Evolutionary conservation across 306 rosid genomes (phyloP), one percentile per base, ranked within the genome.

Genomic region (Fagus crenata): DNA sequence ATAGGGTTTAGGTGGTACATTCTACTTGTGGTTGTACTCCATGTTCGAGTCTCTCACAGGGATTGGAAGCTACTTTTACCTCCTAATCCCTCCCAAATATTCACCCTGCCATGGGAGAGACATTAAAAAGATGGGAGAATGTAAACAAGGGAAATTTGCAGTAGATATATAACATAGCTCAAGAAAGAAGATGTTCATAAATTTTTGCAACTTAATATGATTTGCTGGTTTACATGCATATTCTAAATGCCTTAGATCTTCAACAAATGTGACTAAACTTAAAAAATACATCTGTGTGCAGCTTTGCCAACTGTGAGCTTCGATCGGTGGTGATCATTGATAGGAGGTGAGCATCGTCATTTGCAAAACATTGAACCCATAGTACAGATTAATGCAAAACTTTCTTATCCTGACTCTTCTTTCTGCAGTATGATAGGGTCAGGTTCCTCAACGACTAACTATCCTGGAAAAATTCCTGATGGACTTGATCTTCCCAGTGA

Each of bases 271-370:
- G 35, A 37, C 72, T 69, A 78, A 80, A 68, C 76, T 35, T 6
- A 78, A 22, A 49, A 43, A 14, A 32, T 65, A 69, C n/a, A 35
- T 73, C 5, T 40, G 11, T 59, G 22, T 80, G 87, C 97, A 94
- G 97, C 83, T 94, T 92, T 84, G 85, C 91, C 2, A 94, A 94
- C 65, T 88, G 96, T 49, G 98, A 92, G 85, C 96, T 94, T 77
- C 98, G 96, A 49, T 94, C 98, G 31, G 67, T 92, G 87, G 87
- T 92, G 33, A 75, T 90, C 53, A 55, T 90, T 70, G 98, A 94
- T 75, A 89, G 84, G 63, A 84, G 96, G 98, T 94, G 79, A 88
- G 90, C 73, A 71, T 13, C 67, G 4, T 75, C 71, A 68, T 61
- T 74, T 32, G 49, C 58, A 42, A 22, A 85, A 75, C 67, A 32